These are phyloP conservation scores for Colletotrichum paranaense DNA, from an alignment of 2,329 filamentous ascomycete genomes.

Conservation along the genomic window DNA sequence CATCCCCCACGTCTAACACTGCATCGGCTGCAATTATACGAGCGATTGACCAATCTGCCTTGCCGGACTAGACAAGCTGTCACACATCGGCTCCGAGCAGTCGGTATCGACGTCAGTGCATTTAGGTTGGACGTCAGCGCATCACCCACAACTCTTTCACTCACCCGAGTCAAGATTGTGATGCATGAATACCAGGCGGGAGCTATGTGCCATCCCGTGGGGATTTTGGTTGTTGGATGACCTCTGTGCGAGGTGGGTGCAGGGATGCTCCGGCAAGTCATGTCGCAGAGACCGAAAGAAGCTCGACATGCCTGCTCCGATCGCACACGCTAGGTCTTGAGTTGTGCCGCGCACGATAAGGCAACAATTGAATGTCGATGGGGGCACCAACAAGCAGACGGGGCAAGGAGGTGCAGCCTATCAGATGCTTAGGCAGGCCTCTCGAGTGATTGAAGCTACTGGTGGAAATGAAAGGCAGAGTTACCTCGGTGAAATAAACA, in stretches of 20 bases:
- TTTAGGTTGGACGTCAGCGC: neutral
- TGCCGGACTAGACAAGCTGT: neutral
- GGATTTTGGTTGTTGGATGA: neutral
- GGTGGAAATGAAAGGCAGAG: neutral
- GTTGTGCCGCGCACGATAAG: neutral
- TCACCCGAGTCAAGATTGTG: neutral
- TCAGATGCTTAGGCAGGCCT: neutral
- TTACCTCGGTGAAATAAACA: neutral
- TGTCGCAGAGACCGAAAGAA: conserved; percentile 6
- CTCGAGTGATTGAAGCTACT: neutral
- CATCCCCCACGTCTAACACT: neutral
- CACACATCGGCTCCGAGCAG: neutral
- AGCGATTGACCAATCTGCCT: neutral
- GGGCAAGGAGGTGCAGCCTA: neutral
- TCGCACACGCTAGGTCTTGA: conserved; percentile 13
- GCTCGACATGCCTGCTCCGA: conserved; percentile 16
- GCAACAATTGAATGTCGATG: neutral
- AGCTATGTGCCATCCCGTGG: neutral
- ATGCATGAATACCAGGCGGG: conserved; percentile 9
- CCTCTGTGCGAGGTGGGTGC: conserved; percentile 1
- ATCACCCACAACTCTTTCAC: neutral
- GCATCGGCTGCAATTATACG: neutral
- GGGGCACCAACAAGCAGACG: too few species aligned
- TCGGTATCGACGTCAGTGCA: neutral
- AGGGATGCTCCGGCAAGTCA: conserved; percentile 22